Conservation (phyloP, 371 early-diverging fungal genomes). For the Apophysomyces elegans region DNA sequence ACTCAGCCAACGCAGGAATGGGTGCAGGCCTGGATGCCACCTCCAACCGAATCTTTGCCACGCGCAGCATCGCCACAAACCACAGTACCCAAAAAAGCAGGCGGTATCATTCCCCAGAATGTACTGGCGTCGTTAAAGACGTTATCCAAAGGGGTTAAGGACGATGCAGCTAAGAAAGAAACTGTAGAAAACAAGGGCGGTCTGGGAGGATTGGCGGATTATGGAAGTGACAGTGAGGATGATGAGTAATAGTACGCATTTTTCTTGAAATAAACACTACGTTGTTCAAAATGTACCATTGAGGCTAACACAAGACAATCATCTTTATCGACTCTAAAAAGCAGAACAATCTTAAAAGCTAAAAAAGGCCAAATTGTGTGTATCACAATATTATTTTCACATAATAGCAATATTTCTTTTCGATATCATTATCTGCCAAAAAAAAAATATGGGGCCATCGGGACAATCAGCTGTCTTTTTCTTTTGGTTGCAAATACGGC, state of each 20-base stretch:
- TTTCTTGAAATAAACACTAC: neutral
- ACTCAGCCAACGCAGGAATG: conserved; percentile 5
- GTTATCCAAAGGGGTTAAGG: conserved; percentile 22
- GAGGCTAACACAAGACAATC: too few species aligned
- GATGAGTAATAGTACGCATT: conserved; percentile 3
- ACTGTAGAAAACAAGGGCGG: conserved; percentile 8
- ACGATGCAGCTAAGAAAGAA: conserved; percentile 4
- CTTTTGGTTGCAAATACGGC: too few species aligned
- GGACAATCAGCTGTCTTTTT: too few species aligned
- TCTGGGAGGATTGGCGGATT: conserved; percentile 39
- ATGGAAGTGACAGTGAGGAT: conserved; percentile 52
- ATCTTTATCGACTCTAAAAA: too few species aligned
- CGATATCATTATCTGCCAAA: too few species aligned
- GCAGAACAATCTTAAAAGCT: too few species aligned
- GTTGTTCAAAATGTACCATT: too few species aligned
- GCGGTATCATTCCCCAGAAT: conserved; percentile 45
- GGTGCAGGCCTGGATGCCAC: conserved; percentile 10
- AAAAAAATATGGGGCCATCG: too few species aligned
- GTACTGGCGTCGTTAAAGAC: conserved; percentile 37
- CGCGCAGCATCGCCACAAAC: conserved; percentile 12
- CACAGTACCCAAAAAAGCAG: conserved; percentile 21
- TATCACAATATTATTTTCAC: too few species aligned
- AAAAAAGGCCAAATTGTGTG: too few species aligned
- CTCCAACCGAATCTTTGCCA: conserved; percentile 20
- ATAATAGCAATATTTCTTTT: too few species aligned